Evolutionary conservation across 192 early-diverging fungal genomes (phyloP).

Genomic region (Irineochytrium annulatum): DNA sequence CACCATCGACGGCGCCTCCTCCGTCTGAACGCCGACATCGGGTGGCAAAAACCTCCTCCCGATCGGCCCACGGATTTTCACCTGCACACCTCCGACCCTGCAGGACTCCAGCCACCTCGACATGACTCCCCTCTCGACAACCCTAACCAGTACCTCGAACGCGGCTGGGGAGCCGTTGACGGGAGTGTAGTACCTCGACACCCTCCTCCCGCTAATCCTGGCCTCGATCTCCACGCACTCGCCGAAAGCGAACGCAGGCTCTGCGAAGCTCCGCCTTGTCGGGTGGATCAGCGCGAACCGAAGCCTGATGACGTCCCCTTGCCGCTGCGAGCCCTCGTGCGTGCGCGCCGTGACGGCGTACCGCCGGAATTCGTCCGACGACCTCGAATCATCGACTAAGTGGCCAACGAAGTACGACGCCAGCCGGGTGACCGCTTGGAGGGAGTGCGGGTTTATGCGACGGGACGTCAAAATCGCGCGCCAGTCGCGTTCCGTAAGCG

Average conservation of each 20-base stretch:
- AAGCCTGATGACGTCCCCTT: background rate
- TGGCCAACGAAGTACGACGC: background rate
- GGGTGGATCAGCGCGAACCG: background rate
- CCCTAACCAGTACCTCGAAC: background rate
- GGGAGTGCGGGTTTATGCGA: background rate
- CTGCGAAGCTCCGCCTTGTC: background rate
- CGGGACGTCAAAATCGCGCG: background rate
- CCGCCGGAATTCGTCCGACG: background rate
- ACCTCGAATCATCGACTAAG: background rate
- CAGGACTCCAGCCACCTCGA: background rate
- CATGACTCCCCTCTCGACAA: background rate
- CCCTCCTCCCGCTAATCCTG: background rate
- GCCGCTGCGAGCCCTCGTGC: background rate
- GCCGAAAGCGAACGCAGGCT: background rate
- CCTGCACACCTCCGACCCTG: background rate
- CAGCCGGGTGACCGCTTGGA: background rate
- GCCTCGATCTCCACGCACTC: background rate
- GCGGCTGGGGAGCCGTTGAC: background rate
- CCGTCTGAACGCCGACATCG: no score
- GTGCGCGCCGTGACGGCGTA: background rate
- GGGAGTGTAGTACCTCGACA: background rate
- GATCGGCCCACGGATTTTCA: background rate
- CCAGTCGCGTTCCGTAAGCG: background rate
- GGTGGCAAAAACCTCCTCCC: no score
- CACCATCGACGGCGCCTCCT: no score